Conservation (phyloP, 2,329 filamentous ascomycete genomes). For the Trichoderma arundinaceum region DNA sequence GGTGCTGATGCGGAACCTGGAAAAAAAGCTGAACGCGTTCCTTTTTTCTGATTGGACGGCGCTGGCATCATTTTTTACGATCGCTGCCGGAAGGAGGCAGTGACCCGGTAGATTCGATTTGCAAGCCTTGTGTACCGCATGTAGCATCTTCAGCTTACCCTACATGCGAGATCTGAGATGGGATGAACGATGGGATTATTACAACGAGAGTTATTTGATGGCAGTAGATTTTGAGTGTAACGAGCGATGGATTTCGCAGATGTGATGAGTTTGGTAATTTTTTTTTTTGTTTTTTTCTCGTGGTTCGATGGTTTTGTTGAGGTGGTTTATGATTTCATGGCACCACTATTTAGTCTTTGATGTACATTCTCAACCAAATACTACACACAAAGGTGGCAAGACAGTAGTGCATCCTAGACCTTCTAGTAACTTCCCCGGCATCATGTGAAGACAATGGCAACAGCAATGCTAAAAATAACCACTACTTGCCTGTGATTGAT, state of each 20-base stretch:
- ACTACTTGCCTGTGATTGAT: no score
- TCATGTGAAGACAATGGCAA: no score
- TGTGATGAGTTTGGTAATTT: not conserved
- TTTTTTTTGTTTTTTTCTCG: not conserved
- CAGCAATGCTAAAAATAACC: no score
- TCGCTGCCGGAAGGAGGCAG: not conserved
- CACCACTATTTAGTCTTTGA: not conserved
- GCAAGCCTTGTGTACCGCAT: not conserved
- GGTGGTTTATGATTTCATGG: not conserved
- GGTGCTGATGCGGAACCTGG: conserved; percentile 12
- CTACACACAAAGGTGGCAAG: not conserved
- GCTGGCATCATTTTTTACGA: not conserved
- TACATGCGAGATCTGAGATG: conserved; percentile 20
- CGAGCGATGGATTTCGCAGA: not conserved
- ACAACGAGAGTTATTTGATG: not conserved
- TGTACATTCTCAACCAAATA: not conserved
- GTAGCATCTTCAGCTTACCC: conserved; percentile 17
- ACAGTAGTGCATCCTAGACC: no score
- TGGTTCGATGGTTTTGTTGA: no score
- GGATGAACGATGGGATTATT: no score
- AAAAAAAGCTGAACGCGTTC: conserved; percentile 11
- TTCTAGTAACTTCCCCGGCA: no score
- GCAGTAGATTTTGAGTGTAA: no score
- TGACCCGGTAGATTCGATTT: conserved; percentile 14
- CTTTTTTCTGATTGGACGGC: conserved; percentile 24